Evolutionary conservation across 2,329 filamentous ascomycete species (phyloP), one percentile per base, ranked within the genome.

Genomic region (Colletotrichum higginsianum): DNA sequence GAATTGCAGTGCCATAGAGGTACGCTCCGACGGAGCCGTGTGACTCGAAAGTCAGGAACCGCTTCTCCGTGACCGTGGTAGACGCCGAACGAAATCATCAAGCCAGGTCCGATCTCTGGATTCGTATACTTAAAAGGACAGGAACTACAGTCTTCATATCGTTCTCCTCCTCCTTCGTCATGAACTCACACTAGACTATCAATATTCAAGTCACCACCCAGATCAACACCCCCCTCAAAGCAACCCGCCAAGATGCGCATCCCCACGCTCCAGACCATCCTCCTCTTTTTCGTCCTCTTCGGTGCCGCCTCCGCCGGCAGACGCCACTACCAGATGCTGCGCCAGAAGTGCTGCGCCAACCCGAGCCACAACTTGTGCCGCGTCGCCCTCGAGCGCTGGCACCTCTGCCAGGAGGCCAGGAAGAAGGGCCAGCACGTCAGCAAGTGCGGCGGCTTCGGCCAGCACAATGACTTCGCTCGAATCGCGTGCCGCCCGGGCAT

Each of bases 401-500:
- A 38, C 30, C 11, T 42, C 15, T 62, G 60, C 47, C 7, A 62
- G 15, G 47, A 42, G 8, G 46, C 30, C 60, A 23, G 9, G 8
- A 42, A 16, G 46, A 11, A 50, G n/a, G 60, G 60, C 47, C 23
- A 42, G 21, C 47, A 4, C n/a, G 4, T 7, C 8, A 5, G n/a
- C n/a, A 16, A 4, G 30, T 62, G 60, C 47, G 38, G 35, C 4
- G 18, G 13, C 46, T 50, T 40, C 9, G n/a, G 46, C n/a, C 60
- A 52, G 46, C 23, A 38, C 46, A 38, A 21, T n/a, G 47, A 50
- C 15, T 40, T 49, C 13, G 15, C 46, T 21, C 30, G n/a, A 9
- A 16, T 50, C 7, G 60, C 60, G 15, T 62, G 60, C 35, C 47
- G 60, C 44, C 60, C 60, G 9, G 60, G 60, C n/a, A 62, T 62